phyloP scores from a whole-genome alignment of 768 basidiomycete species.

The Russula vinacea region DNA sequence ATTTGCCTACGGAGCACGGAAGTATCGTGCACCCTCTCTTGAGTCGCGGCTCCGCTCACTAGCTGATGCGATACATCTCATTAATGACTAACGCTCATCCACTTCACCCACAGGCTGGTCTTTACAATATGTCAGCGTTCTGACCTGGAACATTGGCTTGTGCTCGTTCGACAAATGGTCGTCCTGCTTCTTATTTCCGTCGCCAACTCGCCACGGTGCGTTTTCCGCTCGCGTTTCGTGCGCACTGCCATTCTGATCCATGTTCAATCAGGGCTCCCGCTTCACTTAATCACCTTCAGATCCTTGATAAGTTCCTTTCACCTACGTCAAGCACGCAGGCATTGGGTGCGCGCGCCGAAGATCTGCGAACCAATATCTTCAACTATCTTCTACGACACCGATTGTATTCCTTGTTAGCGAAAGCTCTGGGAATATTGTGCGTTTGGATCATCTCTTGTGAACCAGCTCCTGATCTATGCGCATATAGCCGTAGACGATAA shows the following conservation, averaged over 20 bases:
- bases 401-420: constrained; percentile 14
- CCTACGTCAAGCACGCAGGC: constrained; percentile 15
- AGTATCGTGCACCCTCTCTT: not conserved
- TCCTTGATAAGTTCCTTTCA: constrained; percentile 14
- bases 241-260: constrained; percentile 4
- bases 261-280: constrained; percentile 7
- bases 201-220: constrained; percentile 51
- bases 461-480: not conserved
- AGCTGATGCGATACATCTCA: not conserved
- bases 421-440: constrained; percentile 56
- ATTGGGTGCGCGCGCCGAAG: constrained; percentile 12
- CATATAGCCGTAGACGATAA: constrained; percentile 55
- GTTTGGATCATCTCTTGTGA: constrained; percentile 32
- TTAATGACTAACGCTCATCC: constrained; percentile 31
- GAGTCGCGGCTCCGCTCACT: no score
- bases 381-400: constrained; percentile 8
- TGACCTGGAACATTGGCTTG: constrained; percentile 53
- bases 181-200: constrained; percentile 53
- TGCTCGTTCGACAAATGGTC: constrained; percentile 51
- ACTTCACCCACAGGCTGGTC: constrained; percentile 38
- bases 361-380: constrained; percentile 15
- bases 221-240: constrained; percentile 18
- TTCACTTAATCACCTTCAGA: constrained; percentile 9
- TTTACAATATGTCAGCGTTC: constrained; percentile 40
- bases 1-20: not conserved